Conservation (phyloP, 1,284 basidiomycete genomes). For the Sanguinoderma infundibulare region DNA sequence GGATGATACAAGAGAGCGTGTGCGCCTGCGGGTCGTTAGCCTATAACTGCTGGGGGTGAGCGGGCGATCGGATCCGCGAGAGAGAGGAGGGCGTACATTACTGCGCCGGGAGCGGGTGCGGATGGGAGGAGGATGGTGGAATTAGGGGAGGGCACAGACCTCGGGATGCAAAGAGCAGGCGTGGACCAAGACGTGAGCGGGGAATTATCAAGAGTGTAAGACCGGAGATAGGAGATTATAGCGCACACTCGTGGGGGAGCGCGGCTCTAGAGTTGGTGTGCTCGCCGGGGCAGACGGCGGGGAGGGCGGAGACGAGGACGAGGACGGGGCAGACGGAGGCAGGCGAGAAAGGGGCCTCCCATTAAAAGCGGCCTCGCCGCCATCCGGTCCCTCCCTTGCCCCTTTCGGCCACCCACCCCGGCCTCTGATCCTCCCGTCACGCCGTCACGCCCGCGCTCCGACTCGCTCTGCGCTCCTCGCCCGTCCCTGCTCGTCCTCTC, state of each 20-base stretch:
- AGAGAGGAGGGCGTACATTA: conserved; percentile 10
- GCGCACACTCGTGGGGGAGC: conserved; percentile 12
- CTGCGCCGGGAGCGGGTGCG: not conserved
- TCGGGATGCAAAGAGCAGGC: not conserved
- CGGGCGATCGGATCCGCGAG: not conserved
- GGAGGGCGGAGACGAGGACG: conserved; percentile 1
- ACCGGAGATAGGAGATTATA: conserved; percentile 6
- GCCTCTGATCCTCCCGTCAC: not conserved
- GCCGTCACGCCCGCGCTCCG: not conserved
- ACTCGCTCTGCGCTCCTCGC: no score
- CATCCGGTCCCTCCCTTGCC: not conserved
- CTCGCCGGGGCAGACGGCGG: conserved; percentile 5
- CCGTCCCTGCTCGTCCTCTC: not conserved
- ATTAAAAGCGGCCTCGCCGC: conserved; percentile 4
- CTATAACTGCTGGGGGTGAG: conserved; percentile 22
- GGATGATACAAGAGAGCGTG: conserved; percentile 26
- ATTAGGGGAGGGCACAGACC: conserved; percentile 8
- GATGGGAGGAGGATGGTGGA: not conserved
- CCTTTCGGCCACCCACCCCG: not conserved
- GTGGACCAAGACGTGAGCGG: not conserved
- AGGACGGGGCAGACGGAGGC: not conserved
- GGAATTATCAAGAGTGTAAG: conserved; percentile 8
- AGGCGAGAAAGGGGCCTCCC: not conserved
- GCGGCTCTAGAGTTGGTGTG: conserved; percentile 11
- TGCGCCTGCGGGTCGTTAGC: conserved; percentile 21